Evolutionary conservation across 1,284 basidiomycete species (phyloP).

Genomic region (Termitomyces sp.): DNA sequence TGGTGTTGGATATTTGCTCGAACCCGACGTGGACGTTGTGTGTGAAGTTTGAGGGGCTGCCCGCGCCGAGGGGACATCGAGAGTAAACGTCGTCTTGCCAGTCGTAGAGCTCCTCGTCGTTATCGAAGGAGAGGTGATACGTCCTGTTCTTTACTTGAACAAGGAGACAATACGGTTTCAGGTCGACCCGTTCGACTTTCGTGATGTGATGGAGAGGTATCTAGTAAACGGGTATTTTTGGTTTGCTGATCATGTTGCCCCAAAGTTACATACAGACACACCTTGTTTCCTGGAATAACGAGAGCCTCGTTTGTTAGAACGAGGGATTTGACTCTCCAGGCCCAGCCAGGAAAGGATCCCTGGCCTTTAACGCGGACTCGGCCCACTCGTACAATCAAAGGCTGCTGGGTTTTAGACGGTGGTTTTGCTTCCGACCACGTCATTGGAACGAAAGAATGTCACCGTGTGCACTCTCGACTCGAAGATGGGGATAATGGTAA

Average conservation of each 20-base stretch:
- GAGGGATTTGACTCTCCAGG: constrained; percentile 18
- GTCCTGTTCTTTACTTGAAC: constrained; percentile 15
- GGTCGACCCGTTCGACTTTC: constrained; percentile 20
- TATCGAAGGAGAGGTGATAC: constrained; percentile 25
- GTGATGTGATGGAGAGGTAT: constrained; percentile 20
- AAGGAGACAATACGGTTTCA: constrained; percentile 20
- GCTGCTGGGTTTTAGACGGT: neutral
- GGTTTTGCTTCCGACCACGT: neutral
- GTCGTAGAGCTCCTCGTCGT: constrained; percentile 35
- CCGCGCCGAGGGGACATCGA: constrained; percentile 28
- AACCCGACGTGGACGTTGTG: constrained; percentile 35
- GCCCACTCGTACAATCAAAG: constrained; percentile 14
- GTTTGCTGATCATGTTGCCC: neutral
- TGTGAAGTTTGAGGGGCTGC: constrained; percentile 32
- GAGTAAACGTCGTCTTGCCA: constrained; percentile 41
- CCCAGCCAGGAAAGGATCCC: constrained; percentile 16
- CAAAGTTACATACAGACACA: neutral
- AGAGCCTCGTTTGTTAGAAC: constrained; percentile 18
- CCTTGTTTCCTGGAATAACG: constrained; percentile 18
- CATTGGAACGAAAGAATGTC: neutral
- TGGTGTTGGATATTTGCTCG: constrained; percentile 11
- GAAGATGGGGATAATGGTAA: neutral
- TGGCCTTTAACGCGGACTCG: constrained; percentile 17
- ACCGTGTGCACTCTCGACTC: neutral
- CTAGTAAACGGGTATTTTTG: constrained; percentile 2